A percentile compares a stretch with the other conserved stretches of the same genome.
phyloP scores from a whole-genome alignment of 768 basidiomycete genomes.

The Punctularia strigosozonata region DNA sequence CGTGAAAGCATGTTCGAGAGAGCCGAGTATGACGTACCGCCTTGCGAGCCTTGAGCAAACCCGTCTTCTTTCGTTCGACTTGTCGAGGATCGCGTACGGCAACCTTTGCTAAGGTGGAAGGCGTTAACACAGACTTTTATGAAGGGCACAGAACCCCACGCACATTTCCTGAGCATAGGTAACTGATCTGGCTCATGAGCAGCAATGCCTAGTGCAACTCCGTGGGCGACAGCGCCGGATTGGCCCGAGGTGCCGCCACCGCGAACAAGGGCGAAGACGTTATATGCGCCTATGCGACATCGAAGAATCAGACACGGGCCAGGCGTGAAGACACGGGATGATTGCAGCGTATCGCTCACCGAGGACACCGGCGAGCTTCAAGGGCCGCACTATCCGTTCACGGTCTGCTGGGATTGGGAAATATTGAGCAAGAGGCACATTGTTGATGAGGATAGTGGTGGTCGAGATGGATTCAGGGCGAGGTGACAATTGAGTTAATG shows the following conservation, averaged over 20 bases:
- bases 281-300: neutral
- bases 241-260: slow-evolving; percentile 92
- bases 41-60: slow-evolving; percentile 84
- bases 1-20: too few relatives aligned
- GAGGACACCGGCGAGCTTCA: slow-evolving; percentile 72
- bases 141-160: slow-evolving; percentile 13
- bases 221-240: slow-evolving; percentile 75
- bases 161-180: slow-evolving; percentile 62
- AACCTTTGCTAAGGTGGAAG: slow-evolving; percentile 54
- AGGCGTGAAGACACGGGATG: slow-evolving; percentile 16
- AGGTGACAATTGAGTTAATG: too few relatives aligned
- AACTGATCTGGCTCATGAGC: slow-evolving; percentile 60
- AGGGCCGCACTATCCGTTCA: slow-evolving; percentile 70
- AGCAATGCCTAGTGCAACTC: slow-evolving; percentile 63
- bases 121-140: neutral
- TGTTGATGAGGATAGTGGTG: slow-evolving; percentile 76
- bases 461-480: slow-evolving; percentile 28
- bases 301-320: neutral
- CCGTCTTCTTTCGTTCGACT: slow-evolving; percentile 98
- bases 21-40: too few relatives aligned
- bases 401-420: slow-evolving; percentile 70
- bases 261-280: slow-evolving; percentile 61
- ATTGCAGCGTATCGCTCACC: slow-evolving; percentile 69
- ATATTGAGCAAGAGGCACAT: slow-evolving; percentile 64
- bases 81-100: slow-evolving; percentile 89